Base-by-base conservation (phyloP, 495 filamentous ascomycete genomes). In the Neurospora sp. region DNA sequence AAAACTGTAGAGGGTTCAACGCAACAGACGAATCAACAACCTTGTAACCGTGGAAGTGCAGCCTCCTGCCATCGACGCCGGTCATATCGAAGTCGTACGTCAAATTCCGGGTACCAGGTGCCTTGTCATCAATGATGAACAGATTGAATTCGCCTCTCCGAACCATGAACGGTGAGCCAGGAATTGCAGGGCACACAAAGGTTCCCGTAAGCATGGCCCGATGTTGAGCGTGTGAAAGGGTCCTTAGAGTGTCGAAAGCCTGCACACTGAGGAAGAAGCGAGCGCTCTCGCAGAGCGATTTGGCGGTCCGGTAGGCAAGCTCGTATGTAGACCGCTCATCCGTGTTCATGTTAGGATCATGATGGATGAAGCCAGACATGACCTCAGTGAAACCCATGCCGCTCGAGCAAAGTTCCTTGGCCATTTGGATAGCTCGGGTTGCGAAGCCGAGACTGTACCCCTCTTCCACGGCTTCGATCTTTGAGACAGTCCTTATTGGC, bases 1-100 rank as follows among this genome's bases (percentile, higher is more conserved):
- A 92, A 70, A 89, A 87, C 53, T 84, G 80, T 9, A 78, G 71
- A 12, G 84, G 79, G 1, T 85, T 85, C 71, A 91, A 81, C 1
- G 89, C 85, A 40, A 88, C 85, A 0, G 81, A 86, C 6, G 88
- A 86, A 78, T 90, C 85, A 40, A 93, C 83, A 6, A 89, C 80
- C 79, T 92, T 91, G 77, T 86, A 87, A 9, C 89, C 90, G 72
- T 89, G 82, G 71, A 92, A 87, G 74, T 87, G 84, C 45, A 88
- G 84, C 44, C 80, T 79, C 48, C 79, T 76, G 12, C 86, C 87
- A 71, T 88, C 81, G 20, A 86, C 80, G 8, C 86, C 85, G 12
- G 82, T 78, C 81, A 92, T 87, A 72, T 88, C 85, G 65, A 91
- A 86, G 72, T 88, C 84, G 74, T 93, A 92, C 0, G 82, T 87